phyloP scores from a whole-genome alignment of 371 early-diverging fungal species.

The Mucor mucedo region DNA sequence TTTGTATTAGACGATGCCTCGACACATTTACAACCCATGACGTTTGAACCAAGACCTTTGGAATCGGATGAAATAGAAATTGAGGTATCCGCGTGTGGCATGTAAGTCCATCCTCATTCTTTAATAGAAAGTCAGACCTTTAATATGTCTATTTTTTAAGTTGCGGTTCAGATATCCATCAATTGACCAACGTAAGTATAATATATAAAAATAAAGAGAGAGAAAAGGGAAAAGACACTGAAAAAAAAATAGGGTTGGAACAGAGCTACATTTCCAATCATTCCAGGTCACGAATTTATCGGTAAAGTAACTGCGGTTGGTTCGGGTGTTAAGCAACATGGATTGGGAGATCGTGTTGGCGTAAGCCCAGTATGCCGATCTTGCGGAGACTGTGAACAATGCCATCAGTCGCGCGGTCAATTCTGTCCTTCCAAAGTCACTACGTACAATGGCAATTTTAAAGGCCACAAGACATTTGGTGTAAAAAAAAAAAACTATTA shows the following conservation, averaged over 20 bases:
- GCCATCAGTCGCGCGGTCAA: slow-evolving; percentile 40
- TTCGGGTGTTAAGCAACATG: slow-evolving; percentile 41
- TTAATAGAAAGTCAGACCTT: background rate
- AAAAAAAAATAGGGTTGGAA: slow-evolving; percentile 42
- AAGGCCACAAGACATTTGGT: slow-evolving; percentile 50
- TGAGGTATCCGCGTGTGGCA: slow-evolving; percentile 63
- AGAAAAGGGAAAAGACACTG: background rate
- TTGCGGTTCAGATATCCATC: slow-evolving; percentile 60
- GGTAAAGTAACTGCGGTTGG: slow-evolving; percentile 68
- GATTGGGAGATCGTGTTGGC: slow-evolving; percentile 77
- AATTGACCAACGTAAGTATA: slow-evolving; percentile 47
- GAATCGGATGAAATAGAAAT: slow-evolving; percentile 65
- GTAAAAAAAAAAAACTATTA: slow-evolving; percentile 26
- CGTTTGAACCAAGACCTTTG: slow-evolving; percentile 51
- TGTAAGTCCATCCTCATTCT: slow-evolving; percentile 29
- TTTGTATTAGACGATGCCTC: slow-evolving; percentile 28
- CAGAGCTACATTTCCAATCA: slow-evolving; percentile 56
- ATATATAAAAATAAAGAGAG: slow-evolving; percentile 21
- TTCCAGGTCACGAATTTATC: slow-evolving; percentile 82
- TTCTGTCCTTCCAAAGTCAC: slow-evolving; percentile 43
- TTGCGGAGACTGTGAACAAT: slow-evolving; percentile 46
- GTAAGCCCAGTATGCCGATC: slow-evolving; percentile 63
- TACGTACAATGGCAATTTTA: slow-evolving; percentile 54
- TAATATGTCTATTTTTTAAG: slow-evolving; percentile 17
- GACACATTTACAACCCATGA: slow-evolving; percentile 35